Evolutionary conservation across 179 eudicot genomes (phyloP).

Genomic region (Dionaea muscipula): DNA sequence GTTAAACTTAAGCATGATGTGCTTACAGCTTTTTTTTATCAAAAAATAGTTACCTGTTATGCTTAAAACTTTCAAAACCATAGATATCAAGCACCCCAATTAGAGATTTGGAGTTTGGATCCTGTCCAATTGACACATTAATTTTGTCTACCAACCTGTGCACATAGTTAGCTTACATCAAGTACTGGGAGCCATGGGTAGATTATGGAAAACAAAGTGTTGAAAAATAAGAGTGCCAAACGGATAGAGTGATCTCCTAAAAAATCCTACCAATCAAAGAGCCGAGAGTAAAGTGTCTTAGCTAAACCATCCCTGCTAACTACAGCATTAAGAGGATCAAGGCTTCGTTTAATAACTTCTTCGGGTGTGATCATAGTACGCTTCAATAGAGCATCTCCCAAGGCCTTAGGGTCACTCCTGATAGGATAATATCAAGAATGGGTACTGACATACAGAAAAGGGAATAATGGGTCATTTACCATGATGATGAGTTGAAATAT

Average conservation of each 20-base stretch:
- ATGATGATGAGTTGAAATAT: neutral
- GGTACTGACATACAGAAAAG: no score
- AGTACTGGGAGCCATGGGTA: neutral
- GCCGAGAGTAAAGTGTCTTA: constrained; percentile 11
- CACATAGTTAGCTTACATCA: neutral
- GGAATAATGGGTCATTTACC: neutral
- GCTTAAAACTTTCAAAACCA: constrained; percentile 6
- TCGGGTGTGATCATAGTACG: constrained; percentile 17
- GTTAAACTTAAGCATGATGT: neutral
- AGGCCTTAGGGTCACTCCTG: constrained; percentile 5
- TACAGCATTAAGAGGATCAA: constrained; percentile 14
- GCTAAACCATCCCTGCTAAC: constrained; percentile 16
- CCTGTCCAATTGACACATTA: neutral
- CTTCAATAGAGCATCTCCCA: constrained; percentile 13
- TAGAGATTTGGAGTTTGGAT: constrained; percentile 2
- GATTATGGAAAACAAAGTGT: neutral
- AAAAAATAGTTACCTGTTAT: neutral
- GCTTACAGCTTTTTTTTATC: neutral
- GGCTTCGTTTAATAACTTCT: constrained; percentile 12
- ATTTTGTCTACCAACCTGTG: constrained; percentile 3
- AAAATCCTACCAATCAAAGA: constrained; percentile 12
- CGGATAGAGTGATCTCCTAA: neutral
- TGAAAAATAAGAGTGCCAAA: neutral
- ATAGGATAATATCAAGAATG: neutral
- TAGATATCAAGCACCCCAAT: constrained; percentile 6